Conservation (phyloP, 352 stramenopile species). For the Phytophthora capsici region DNA sequence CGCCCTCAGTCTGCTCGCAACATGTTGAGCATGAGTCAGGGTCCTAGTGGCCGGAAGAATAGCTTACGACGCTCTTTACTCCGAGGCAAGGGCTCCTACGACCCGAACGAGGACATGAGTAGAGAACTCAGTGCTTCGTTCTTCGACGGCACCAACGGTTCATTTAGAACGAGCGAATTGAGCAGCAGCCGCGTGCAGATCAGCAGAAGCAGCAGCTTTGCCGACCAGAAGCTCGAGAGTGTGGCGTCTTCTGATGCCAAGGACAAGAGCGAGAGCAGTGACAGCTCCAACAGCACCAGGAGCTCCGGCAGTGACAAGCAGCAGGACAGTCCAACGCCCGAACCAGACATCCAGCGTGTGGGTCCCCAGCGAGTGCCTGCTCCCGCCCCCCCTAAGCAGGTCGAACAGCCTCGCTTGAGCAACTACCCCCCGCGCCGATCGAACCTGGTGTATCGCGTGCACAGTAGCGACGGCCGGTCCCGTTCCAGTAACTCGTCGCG, state of each 20-base stretch:
- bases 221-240: conserved; percentile 31
- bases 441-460: conserved; percentile 29
- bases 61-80: conserved; percentile 23
- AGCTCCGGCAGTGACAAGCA: conserved; percentile 30
- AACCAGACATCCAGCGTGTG: conserved; percentile 29
- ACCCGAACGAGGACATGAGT: conserved; percentile 38
- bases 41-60: conserved; percentile 29
- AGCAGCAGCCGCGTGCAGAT: conserved; percentile 37
- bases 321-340: conserved; percentile 23
- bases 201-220: conserved; percentile 35
- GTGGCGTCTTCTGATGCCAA: conserved; percentile 26
- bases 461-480: conserved; percentile 18
- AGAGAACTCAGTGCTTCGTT: conserved; percentile 41
- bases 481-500: conserved; percentile 35
- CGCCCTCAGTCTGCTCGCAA: conserved; percentile 14
- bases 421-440: conserved; percentile 38
- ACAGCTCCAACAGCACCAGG: conserved; percentile 33
- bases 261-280: conserved; percentile 25
- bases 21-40: conserved; percentile 38
- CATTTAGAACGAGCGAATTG: conserved; percentile 35
- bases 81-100: conserved; percentile 31
- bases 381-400: conserved; percentile 25
- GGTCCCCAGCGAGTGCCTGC: conserved; percentile 38
- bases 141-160: conserved; percentile 45
- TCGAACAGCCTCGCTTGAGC: conserved; percentile 24